A percentile compares a stretch with the other conserved stretches of the same genome.
Evolutionary conservation across 1,284 basidiomycete genomes (phyloP).

Genomic region (Singerocomus inundabilis): DNA sequence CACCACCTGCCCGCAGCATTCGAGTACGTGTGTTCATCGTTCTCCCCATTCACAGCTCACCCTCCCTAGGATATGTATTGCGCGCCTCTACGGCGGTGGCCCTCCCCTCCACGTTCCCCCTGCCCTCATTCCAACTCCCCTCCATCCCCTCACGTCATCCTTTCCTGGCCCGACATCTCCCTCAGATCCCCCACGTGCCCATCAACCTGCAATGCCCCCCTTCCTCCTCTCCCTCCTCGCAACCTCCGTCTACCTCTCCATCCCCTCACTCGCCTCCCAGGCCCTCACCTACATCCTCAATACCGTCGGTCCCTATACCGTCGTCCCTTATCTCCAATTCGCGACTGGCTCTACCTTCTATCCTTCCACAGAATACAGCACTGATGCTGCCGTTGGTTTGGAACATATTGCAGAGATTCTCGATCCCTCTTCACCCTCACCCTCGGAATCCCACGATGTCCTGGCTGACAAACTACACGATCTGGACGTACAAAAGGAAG

Average conservation of each 20-base stretch:
- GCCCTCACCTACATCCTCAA: constrained; percentile 70
- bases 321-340: constrained; percentile 78
- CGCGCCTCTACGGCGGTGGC: constrained; percentile 83
- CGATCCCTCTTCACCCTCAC: constrained; percentile 6
- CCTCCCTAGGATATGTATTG: constrained; percentile 70
- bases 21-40: constrained; percentile 46
- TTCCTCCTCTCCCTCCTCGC: constrained; percentile 87
- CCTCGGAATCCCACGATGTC: constrained; percentile 20
- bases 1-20: constrained; percentile 46
- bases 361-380: constrained; percentile 45
- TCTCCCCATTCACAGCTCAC: neutral
- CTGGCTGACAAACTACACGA: constrained; percentile 31
- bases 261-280: constrained; percentile 75
- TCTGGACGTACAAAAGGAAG: constrained; percentile 36
- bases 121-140: constrained; percentile 61
- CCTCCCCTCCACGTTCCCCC: constrained; percentile 70
- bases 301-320: constrained; percentile 80
- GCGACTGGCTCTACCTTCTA: constrained; percentile 76
- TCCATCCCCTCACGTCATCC: constrained; percentile 67
- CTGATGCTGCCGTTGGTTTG: constrained; percentile 63
- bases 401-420: constrained; percentile 63
- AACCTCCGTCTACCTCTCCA: constrained; percentile 83
- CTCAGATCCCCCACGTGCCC: constrained; percentile 42
- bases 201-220: constrained; percentile 76
- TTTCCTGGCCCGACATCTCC: constrained; percentile 43